phyloP scores from a whole-genome alignment of 805 yeast species.

The Wickerhamomyces kurtzmanii region DNA sequence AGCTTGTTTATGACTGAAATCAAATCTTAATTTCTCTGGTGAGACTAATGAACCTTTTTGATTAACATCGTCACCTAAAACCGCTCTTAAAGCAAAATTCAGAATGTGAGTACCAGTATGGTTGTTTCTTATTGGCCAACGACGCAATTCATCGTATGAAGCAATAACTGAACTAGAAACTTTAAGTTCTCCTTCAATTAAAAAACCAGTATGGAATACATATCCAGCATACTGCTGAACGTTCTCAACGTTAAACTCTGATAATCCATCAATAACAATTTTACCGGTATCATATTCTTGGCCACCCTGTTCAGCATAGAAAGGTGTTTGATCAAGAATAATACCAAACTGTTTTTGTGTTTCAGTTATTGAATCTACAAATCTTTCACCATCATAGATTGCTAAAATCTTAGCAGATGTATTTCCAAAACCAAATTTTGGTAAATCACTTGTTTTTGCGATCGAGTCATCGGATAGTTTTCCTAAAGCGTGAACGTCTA shows the following conservation, averaged over 20 bases:
- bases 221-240: conserved; percentile 93
- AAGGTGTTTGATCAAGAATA: conserved; percentile 80
- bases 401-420: conserved; percentile 62
- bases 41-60: conserved; percentile 97
- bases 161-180: conserved; percentile 72
- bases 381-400: conserved; percentile 56
- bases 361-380: conserved; percentile 40
- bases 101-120: conserved; percentile 97
- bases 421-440: conserved; percentile 67
- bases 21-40: conserved; percentile 91
- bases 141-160: conserved; percentile 83
- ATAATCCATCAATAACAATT: conserved; percentile 75
- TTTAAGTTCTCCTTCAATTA: conserved; percentile 66
- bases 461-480: conserved; percentile 52
- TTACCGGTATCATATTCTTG: conserved; percentile 95
- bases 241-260: conserved; percentile 85
- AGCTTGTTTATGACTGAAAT: conserved; percentile 89
- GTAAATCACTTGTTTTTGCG: conserved; percentile 76
- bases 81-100: conserved; percentile 80
- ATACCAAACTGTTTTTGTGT: conserved; percentile 60
- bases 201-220: conserved; percentile 86
- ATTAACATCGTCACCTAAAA: conserved; percentile 79
- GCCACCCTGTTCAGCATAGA: conserved; percentile 99
- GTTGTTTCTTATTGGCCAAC: conserved; percentile 95
- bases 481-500: conserved; percentile 87